These are phyloP conservation scores for Globisporangium spinosum DNA, from an alignment of 352 stramenopile genomes.

Conservation along the genomic window DNA sequence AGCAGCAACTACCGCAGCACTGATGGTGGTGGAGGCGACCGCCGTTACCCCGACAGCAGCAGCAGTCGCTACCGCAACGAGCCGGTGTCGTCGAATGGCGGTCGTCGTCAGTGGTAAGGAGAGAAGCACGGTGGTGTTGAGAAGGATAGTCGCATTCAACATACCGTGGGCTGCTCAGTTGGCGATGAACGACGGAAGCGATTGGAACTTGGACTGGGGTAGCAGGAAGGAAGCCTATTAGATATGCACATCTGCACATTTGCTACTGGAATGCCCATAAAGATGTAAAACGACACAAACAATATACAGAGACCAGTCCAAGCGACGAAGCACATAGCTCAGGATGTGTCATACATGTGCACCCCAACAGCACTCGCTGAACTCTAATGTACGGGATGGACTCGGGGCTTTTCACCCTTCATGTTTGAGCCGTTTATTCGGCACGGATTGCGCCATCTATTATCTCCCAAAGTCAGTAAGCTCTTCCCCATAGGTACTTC, in stretches of 20 bases:
- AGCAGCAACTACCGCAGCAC: conserved; percentile 20
- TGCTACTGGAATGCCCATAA: background rate
- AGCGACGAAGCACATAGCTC: background rate
- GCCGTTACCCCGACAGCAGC: background rate
- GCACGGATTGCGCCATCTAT: too few species aligned
- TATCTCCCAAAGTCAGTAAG: too few species aligned
- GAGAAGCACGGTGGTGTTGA: background rate
- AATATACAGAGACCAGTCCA: background rate
- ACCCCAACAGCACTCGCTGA: background rate
- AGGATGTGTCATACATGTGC: background rate
- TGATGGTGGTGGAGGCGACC: conserved; percentile 11
- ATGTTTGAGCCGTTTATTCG: too few species aligned
- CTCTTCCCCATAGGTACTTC: background rate
- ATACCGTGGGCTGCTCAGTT: background rate
- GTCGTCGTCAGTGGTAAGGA: conserved; percentile 5
- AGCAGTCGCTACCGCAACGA: conserved; percentile 12
- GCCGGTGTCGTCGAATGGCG: conserved; percentile 5
- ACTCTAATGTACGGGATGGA: too few species aligned
- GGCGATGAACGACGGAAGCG: background rate
- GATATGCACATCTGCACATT: background rate
- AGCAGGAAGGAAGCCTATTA: background rate
- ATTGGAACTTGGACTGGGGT: background rate
- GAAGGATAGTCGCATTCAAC: background rate
- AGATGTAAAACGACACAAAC: background rate
- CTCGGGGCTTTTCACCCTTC: too few species aligned